Base-by-base conservation (phyloP, 163 green algal species). In the Chlamydomonas reinhardtii region DNA sequence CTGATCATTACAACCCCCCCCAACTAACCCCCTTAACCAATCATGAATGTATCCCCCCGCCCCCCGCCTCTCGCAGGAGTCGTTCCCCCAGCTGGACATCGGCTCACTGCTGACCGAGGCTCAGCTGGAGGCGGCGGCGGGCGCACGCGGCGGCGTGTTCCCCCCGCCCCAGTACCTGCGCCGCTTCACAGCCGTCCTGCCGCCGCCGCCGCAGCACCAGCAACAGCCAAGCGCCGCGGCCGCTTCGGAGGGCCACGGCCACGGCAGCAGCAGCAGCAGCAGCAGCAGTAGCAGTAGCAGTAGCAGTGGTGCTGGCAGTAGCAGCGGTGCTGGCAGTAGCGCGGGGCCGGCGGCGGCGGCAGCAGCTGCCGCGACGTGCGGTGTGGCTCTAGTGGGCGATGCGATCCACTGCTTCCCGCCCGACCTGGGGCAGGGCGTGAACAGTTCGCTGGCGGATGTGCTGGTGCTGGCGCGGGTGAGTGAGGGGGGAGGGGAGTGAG, bases 391-490 rank as follows among this genome's bases (percentile, higher is more conserved):
- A 54, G 24, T 90, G 31, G 90, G 90, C 15, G 90, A 93, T 79
- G 88, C 88, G 19, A 72, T 89, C 17, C 90, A 93, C 72, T 90
- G 75, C 85, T 92, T 93, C 71, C 90, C 90, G 4, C 90, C 90
- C 20, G 65, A 88, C 75, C 62, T 89, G 76, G 88, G 85, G 2
- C 88, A 94, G 76, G 91, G 91, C 0, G 91, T 94, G 27, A 94
- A 94, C 90, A 86, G 73, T 43, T 83, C 88, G 5, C 80, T 94
- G 61, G 66, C 86, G 79, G 91, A 94, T 34, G 90, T 92, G n/a
- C 52, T 83, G 43, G 85, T 74, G 24, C 74, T 94, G 32, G 72
- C 82, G 35, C 32, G 89, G 52, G 66, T 83, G 75, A 14, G 92
- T 65, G 66, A 73, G 22, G 66, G 2, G 71, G 39, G 19, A 6